Evolutionary conservation across 2,329 filamentous ascomycete species (phyloP).

Genomic region (Neonectria sp.): DNA sequence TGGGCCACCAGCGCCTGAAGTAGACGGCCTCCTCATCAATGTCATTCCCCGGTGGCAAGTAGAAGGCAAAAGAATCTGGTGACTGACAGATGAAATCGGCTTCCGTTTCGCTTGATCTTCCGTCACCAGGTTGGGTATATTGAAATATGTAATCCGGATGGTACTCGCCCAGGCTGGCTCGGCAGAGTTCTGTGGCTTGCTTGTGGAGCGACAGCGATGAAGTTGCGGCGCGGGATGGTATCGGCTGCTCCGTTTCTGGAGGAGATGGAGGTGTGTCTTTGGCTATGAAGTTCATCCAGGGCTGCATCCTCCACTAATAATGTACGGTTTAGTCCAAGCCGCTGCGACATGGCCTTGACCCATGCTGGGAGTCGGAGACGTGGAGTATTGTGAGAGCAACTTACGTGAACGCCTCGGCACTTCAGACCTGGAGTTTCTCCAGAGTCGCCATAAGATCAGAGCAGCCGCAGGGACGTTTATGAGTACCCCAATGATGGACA

Average conservation of each 20-base stretch:
- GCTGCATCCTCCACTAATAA: background rate
- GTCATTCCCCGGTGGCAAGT: too few relatives aligned
- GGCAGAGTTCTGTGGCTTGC: background rate
- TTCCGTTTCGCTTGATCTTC: background rate
- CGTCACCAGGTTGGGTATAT: background rate
- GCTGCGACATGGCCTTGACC: background rate
- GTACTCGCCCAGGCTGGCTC: background rate
- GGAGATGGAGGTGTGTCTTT: background rate
- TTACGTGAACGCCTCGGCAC: background rate
- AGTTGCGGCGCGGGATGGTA: background rate
- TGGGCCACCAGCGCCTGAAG: too few relatives aligned
- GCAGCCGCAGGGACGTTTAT: slow-evolving; percentile 25
- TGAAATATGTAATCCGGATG: background rate
- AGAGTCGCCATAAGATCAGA: slow-evolving; percentile 25
- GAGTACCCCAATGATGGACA: slow-evolving; percentile 18
- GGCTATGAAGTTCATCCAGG: background rate
- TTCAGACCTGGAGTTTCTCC: background rate
- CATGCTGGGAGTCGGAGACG: background rate
- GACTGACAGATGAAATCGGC: too few relatives aligned
- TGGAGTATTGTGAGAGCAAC: background rate
- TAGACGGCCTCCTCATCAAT: too few relatives aligned
- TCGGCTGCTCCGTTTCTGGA: background rate
- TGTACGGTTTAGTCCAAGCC: background rate
- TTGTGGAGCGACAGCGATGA: background rate
- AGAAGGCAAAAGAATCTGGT: too few relatives aligned